Evolutionary conservation across 192 early-diverging fungal species (phyloP), one percentile per base, ranked within the genome.

Genomic region (Coemansia erecta): DNA sequence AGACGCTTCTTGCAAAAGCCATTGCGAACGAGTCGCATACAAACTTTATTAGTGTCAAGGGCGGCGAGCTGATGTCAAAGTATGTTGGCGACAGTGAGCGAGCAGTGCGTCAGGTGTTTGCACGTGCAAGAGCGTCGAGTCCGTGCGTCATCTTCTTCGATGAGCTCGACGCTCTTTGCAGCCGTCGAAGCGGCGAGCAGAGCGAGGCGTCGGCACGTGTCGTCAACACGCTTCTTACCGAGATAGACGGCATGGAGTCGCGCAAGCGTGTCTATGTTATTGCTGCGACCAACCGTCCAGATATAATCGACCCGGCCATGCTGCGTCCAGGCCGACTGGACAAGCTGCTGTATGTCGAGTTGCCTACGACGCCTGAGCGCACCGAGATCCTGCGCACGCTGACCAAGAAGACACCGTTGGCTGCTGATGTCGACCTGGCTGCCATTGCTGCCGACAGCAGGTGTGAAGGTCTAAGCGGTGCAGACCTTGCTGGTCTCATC

Each of bases 61-160:
- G 97, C 8, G 95, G 95, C 12, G 97, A 99, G 66, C 77, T 99
- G 15, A 77, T 99, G 44, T 98, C 98, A 82, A 99, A 99, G 82
- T 99, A 97, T 61, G 97, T 99, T 2, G 97, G 97, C 48, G 97
- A 99, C 68, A 97, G 94, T 80, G 97, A 99, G 75, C 83, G 95
- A 23, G 94, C 92, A 5, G 87, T 99, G 15, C 88, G 97, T 22
- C 91, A 91, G 70, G 97, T 99, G 17, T 99, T 99, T 82, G 83
- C 90, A 22, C 84, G 97, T 21, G 97, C 97, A 8, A 86, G 90
- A 43, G 88, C 93, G 1, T 97, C 94, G 4, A 84, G 89, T 12
- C 95, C 97, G 13, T 99, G 97, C 64, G 90, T 99, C 3, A 89
- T 99, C 31, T 99, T 97, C 68, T 98, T 99, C 80, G 97, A 99